A percentile compares a stretch with the other conserved stretches of the same genome.
Conservation (phyloP, 164 flowering plant genomes). For the Umbellularia californica region DNA sequence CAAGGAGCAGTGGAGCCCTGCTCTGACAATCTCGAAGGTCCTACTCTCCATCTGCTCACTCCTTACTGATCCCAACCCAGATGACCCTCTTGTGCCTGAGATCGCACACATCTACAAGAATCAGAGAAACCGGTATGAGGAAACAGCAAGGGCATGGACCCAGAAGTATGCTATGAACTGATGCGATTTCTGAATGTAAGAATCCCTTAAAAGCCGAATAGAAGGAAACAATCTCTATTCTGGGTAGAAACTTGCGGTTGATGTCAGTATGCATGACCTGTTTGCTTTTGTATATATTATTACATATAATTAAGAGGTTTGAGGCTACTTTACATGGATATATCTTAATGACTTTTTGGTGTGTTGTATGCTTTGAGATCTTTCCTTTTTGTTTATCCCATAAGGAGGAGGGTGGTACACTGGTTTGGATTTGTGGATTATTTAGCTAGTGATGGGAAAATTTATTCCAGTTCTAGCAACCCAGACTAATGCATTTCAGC, state of each 20-base stretch:
- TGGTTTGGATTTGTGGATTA: too few species aligned
- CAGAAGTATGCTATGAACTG: constrained; percentile 43
- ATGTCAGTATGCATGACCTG: background rate
- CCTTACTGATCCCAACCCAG: constrained; percentile 42
- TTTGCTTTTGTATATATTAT: too few species aligned
- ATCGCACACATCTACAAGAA: constrained; percentile 42
- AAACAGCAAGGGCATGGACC: constrained; percentile 43
- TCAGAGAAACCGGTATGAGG: constrained; percentile 32
- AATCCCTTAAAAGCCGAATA: background rate
- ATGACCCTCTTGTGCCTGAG: constrained; percentile 43
- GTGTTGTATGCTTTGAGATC: background rate
- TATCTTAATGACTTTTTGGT: background rate
- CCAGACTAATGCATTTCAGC: too few species aligned
- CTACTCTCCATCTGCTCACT: constrained; percentile 40
- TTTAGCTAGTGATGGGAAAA: too few species aligned
- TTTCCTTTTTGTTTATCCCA: background rate
- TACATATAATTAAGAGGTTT: background rate
- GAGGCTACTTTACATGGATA: background rate
- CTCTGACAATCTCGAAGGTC: constrained; percentile 43
- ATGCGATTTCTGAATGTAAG: background rate
- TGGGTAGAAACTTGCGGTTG: background rate
- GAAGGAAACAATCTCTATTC: background rate
- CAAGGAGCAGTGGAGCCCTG: constrained; percentile 50
- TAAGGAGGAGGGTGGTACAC: too few species aligned
- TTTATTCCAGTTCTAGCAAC: too few species aligned